Evolutionary conservation across 2,329 filamentous ascomycete species (phyloP).

Genomic region (Pseudocercospora fuligena): DNA sequence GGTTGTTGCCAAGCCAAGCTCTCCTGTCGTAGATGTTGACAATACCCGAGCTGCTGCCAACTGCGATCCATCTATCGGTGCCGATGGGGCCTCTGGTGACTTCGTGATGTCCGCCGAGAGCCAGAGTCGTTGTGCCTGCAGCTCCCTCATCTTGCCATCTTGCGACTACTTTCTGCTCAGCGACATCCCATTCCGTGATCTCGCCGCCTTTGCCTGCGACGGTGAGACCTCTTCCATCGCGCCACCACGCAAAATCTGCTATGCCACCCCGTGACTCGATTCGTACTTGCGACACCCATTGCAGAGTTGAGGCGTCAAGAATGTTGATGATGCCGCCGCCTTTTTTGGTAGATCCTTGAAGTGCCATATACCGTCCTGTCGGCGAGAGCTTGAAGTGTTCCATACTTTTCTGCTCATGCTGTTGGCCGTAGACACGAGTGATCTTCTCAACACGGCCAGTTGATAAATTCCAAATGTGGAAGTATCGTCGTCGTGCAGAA

Average conservation of each 20-base stretch:
- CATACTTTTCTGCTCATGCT: constrained; percentile 86
- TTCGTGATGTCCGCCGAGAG: constrained; percentile 70
- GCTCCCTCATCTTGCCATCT: constrained; percentile 91
- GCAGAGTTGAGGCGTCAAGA: constrained; percentile 75
- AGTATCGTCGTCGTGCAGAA: constrained; percentile 84
- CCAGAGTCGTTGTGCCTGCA: constrained; percentile 80
- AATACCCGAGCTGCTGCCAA: constrained; percentile 85
- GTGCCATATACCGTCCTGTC: constrained; percentile 81
- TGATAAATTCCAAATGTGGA: constrained; percentile 90
- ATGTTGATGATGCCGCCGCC: constrained; percentile 89
- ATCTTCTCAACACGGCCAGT: constrained; percentile 84
- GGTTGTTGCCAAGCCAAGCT: constrained; percentile 53
- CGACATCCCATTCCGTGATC: constrained; percentile 84
- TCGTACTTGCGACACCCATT: constrained; percentile 84
- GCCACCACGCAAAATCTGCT: constrained; percentile 93
- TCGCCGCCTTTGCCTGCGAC: constrained; percentile 87
- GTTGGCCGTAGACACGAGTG: constrained; percentile 72
- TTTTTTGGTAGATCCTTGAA: constrained; percentile 79
- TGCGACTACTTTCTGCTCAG: constrained; percentile 70
- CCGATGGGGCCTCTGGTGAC: constrained; percentile 65
- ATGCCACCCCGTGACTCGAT: constrained; percentile 83
- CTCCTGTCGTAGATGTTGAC: constrained; percentile 91
- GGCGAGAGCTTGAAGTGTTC: constrained; percentile 88
- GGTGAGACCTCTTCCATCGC: constrained; percentile 77
- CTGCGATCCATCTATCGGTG: constrained; percentile 83